Evolutionary conservation across 2,329 filamentous ascomycete species (phyloP), one percentile per base, ranked within the genome.

Genomic region (Paraconiothyrium brasiliense): DNA sequence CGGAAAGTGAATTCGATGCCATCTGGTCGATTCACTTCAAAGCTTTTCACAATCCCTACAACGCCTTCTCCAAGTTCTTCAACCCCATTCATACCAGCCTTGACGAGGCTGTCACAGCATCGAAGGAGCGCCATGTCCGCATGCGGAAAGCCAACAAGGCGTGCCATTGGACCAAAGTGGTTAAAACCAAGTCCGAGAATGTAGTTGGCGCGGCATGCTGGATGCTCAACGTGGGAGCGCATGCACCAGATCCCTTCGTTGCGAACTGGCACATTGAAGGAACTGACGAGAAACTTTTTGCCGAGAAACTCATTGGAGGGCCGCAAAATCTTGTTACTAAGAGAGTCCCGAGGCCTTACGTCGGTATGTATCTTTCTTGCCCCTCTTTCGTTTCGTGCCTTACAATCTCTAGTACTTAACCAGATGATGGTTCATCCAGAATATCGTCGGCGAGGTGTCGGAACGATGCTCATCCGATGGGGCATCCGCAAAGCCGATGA

Each of bases 381-480:
- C 27, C 27, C 6, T 30, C 6, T 4, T 6, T 30, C 6, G 27
- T 16, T 44, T 22, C 41, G n/a, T 11, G 13, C 11, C 10, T 44
- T 9, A 44, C 16, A 20, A 20, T 2, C 41, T 20, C 20, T 22
- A 44, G 41, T n/a, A 16, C 47, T 49, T 2, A 34, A 14, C 47
- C 47, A 49, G 16, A 27, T 49, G 47, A 34, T 49, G 11, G 47
- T 49, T 10, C 47, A 49, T 30, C 47, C 47, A 11, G 30, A n/a
- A 5, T 30, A 13, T 49, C 47, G 47, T 30, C 20, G 20, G 5
- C 47, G n/a, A 16, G 47, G 47, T 27, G 47, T 30, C 24, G 47
- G 47, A 11, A 58, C 41, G 32, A 44, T 59, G 57, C 50, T 59
- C n/a, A 54, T 51, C 24, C 30, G 41, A 22, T 59, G 57, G 57